Conservation (phyloP, 1,284 basidiomycete species). For the Pseudozyma hubeiensis region DNA sequence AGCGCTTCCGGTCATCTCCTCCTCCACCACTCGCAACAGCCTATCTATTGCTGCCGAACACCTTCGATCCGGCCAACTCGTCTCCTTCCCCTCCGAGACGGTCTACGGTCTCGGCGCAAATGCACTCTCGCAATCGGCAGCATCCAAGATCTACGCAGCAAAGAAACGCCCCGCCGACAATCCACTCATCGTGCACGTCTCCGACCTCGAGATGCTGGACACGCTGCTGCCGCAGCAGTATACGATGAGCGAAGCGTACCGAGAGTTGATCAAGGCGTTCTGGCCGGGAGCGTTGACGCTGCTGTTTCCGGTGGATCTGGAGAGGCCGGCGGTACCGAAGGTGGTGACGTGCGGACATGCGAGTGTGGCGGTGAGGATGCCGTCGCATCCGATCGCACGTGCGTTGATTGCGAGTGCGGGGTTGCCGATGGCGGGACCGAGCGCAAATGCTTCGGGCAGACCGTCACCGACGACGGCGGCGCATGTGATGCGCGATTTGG, state of each 20-base stretch:
- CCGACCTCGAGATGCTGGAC: slow-evolving; percentile 81
- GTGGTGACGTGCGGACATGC: slow-evolving; percentile 78
- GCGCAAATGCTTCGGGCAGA: slow-evolving; percentile 92
- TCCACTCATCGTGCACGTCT: slow-evolving; percentile 96
- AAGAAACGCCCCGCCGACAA: slow-evolving; percentile 96
- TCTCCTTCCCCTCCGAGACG: slow-evolving; percentile 97
- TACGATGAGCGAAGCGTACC: slow-evolving; percentile 34
- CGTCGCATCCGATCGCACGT: slow-evolving; percentile 89
- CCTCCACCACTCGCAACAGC: slow-evolving; percentile 39
- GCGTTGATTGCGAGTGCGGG: slow-evolving; percentile 83
- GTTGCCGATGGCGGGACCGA: slow-evolving; percentile 89
- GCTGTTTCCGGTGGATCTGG: slow-evolving; percentile 78
- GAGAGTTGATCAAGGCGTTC: slow-evolving; percentile 76
- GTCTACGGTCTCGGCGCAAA: slow-evolving; percentile 95
- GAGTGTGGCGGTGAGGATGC: slow-evolving; percentile 93
- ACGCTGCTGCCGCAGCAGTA: slow-evolving; percentile 71
- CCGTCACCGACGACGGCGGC: slow-evolving; percentile 92
- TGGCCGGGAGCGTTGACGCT: slow-evolving; percentile 97
- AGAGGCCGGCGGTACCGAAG: slow-evolving; percentile 44
- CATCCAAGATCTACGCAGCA: slow-evolving; percentile 84
- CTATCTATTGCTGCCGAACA: slow-evolving; percentile 61
- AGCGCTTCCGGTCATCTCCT: slow-evolving; percentile 28
- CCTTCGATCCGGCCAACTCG: slow-evolving; percentile 69
- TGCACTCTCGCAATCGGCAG: slow-evolving; percentile 74
- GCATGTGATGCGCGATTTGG: slow-evolving; percentile 85